Evolutionary conservation across 306 rosid species (phyloP).

Genomic region (Citrullus amarus): DNA sequence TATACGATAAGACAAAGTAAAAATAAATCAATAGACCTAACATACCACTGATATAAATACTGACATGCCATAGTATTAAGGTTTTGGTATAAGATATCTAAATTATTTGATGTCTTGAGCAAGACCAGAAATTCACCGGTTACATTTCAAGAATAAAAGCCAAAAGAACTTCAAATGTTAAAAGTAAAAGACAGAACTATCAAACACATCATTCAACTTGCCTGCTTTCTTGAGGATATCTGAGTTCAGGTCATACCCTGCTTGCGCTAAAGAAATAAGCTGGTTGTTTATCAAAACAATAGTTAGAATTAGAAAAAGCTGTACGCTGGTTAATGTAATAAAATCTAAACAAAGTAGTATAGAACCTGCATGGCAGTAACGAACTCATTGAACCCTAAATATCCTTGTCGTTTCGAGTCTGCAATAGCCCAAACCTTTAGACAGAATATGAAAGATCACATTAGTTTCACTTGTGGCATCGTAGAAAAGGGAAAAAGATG

Average conservation of each 20-base stretch:
- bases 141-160: not conserved
- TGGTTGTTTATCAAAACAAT: conserved; percentile 12
- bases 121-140: not conserved
- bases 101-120: not conserved
- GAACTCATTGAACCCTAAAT: conserved; percentile 53
- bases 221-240: conserved; percentile 50
- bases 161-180: not conserved
- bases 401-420: conserved; percentile 69
- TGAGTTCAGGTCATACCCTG: conserved; percentile 46
- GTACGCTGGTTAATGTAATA: not conserved
- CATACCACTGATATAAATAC: not conserved
- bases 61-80: not conserved
- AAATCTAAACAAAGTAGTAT: not conserved
- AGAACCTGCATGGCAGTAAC: conserved; percentile 77
- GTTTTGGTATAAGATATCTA: not conserved
- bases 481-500: not conserved
- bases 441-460: not conserved
- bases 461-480: not conserved
- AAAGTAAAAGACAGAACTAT: not conserved
- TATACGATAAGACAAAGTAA: not conserved
- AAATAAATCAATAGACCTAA: not conserved
- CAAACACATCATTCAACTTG: conserved; percentile 21
- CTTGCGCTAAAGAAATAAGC: conserved; percentile 73
- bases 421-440: conserved; percentile 70
- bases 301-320: not conserved